A percentile compares a stretch with the other conserved stretches of the same genome.
Evolutionary conservation across 2,329 filamentous ascomycete genomes (phyloP).

Genomic region (Monosporascus sp.): DNA sequence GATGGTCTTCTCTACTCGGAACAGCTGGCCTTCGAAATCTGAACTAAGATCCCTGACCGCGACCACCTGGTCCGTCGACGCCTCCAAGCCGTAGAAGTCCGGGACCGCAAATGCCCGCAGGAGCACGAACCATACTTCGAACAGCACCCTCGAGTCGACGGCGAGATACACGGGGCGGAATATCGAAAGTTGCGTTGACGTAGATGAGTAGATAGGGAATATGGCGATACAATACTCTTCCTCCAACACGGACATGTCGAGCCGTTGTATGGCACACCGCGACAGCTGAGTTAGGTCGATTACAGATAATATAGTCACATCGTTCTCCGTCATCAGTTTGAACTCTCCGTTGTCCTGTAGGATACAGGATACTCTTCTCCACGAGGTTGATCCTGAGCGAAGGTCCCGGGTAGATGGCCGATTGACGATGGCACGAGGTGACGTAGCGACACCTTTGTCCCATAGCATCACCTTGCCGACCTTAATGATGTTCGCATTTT

Average conservation of each 20-base stretch:
- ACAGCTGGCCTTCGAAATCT: constrained; percentile 44
- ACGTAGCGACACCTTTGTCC: constrained; percentile 66
- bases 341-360: constrained; percentile 93
- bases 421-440: constrained; percentile 51
- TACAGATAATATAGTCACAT: constrained; percentile 72
- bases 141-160: constrained; percentile 80
- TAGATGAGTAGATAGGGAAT: constrained; percentile 84
- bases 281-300: constrained; percentile 87
- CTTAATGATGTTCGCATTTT: constrained; percentile 84
- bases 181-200: constrained; percentile 66
- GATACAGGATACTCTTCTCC: constrained; percentile 87
- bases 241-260: constrained; percentile 85
- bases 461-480: constrained; percentile 86
- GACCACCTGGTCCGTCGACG: constrained; percentile 36
- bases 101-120: constrained; percentile 87
- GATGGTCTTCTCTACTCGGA: constrained; percentile 58
- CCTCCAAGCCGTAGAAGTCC: constrained; percentile 70
- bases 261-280: constrained; percentile 80
- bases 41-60: constrained; percentile 36
- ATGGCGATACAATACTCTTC: constrained; percentile 93
- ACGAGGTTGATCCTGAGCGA: constrained; percentile 53
- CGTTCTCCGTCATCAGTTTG: constrained; percentile 82
- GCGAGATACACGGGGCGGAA: constrained; percentile 87
- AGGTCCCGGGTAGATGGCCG: constrained; percentile 54
- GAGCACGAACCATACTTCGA: constrained; percentile 95